Conservation (phyloP, 2,329 filamentous ascomycete genomes). For the Ophiostoma pallidulum region DNA sequence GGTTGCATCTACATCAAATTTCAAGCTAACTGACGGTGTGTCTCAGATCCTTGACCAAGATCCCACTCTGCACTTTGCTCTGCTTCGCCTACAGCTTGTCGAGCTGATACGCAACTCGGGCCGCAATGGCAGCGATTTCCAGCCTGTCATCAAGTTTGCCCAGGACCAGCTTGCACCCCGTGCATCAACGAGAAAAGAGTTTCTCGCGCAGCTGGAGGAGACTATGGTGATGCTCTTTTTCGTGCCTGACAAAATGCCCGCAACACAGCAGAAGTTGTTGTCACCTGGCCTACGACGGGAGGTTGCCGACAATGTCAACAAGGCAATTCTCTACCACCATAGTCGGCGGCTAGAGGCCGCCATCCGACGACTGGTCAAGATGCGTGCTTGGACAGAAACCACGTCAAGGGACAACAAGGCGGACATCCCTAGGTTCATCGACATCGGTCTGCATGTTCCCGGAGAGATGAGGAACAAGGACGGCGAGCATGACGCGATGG, state of each 20-base stretch:
- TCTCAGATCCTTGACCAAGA: constrained; percentile 77
- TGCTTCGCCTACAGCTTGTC: constrained; percentile 83
- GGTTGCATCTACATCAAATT: constrained; percentile 9
- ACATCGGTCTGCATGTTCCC: constrained; percentile 31
- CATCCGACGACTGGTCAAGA: constrained; percentile 69
- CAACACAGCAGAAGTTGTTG: constrained; percentile 65
- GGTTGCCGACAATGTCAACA: constrained; percentile 84
- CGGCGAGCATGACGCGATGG: constrained; percentile 42
- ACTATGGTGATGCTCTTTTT: constrained; percentile 93
- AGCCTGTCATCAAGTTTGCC: constrained; percentile 74
- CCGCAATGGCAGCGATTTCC: constrained; percentile 61
- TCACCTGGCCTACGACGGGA: constrained; percentile 69
- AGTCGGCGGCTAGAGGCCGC: constrained; percentile 68
- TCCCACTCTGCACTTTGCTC: constrained; percentile 74
- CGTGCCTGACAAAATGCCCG: constrained; percentile 66
- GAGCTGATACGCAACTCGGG: constrained; percentile 80
- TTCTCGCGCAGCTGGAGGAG: constrained; percentile 77
- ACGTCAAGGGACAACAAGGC: constrained; percentile 39
- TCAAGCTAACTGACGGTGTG: constrained; percentile 20
- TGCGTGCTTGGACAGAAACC: constrained; percentile 77
- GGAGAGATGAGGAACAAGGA: constrained; percentile 26
- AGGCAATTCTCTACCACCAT: constrained; percentile 69
- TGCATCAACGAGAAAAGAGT: constrained; percentile 70
- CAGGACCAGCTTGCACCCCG: constrained; percentile 78
- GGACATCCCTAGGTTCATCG: constrained; percentile 31